Conservation (phyloP, 2,329 filamentous ascomycete species). For the Botrytis aclada region DNA sequence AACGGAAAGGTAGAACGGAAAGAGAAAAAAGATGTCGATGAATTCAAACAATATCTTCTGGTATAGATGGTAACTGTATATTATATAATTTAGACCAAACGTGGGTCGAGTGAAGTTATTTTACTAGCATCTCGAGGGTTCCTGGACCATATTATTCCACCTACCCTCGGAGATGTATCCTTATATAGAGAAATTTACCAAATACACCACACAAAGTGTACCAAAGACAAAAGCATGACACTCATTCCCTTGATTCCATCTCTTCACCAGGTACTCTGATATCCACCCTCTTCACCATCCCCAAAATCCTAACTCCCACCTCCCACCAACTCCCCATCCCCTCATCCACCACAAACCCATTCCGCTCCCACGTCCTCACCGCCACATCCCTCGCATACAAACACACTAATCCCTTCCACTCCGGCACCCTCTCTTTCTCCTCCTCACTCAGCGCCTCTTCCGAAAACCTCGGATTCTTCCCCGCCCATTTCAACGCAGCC, state of each 20-base stretch:
- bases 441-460: slow-evolving; percentile 45
- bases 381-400: slow-evolving; percentile 74
- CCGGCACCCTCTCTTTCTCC: slow-evolving; percentile 41
- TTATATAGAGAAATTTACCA: neutral
- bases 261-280: neutral
- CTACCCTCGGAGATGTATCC: neutral
- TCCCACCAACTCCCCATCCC: slow-evolving; percentile 75
- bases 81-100: neutral
- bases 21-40: neutral
- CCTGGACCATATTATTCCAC: neutral
- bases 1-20: slow-evolving; percentile 22
- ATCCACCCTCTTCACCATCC: slow-evolving; percentile 59
- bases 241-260: neutral
- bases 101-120: neutral
- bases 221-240: neutral
- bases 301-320: slow-evolving; percentile 80
- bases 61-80: neutral
- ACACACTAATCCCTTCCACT: slow-evolving; percentile 73
- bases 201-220: neutral
- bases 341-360: slow-evolving; percentile 73
- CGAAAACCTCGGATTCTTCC: slow-evolving; percentile 52
- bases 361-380: slow-evolving; percentile 61
- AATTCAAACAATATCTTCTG: neutral
- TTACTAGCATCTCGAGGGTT: neutral
- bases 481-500: slow-evolving; percentile 65